Conservation (phyloP, 208 protist genomes). For the Tritrichomonas foetus region DNA sequence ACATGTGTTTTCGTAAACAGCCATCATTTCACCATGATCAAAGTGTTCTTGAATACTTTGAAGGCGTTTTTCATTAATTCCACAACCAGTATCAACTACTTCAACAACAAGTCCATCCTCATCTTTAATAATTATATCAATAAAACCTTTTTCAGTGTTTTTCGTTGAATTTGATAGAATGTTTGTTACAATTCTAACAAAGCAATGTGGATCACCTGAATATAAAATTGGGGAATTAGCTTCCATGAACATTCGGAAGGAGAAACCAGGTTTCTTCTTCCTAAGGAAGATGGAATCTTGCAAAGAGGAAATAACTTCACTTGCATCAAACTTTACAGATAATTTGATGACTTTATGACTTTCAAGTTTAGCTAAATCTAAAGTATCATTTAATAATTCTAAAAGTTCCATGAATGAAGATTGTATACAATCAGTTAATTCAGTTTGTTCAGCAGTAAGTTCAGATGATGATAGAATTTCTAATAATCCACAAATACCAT, state of each 20-base stretch:
- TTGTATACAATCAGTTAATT: not conserved
- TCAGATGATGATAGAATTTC: constrained; percentile 5
- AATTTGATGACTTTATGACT: not conserved
- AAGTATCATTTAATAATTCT: not conserved
- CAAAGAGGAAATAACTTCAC: not conserved
- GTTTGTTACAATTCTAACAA: constrained; percentile 55
- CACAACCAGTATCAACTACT: not conserved
- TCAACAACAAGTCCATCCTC: not conserved
- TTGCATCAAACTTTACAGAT: not conserved
- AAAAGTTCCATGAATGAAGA: not conserved
- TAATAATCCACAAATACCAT: constrained; percentile 55
- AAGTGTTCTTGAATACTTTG: not conserved
- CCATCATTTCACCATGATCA: not conserved
- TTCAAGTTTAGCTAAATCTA: not conserved
- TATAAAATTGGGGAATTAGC: not conserved
- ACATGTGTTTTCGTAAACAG: not conserved
- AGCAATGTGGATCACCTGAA: not conserved
- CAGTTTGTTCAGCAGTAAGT: constrained; percentile 15
- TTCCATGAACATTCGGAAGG: not conserved
- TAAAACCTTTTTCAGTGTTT: constrained; percentile 48
- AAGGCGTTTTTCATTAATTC: not conserved
- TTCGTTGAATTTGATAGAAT: constrained; percentile 57
- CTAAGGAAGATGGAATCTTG: not conserved
- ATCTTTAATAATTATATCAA: not conserved
- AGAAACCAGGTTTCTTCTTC: not conserved